phyloP scores from a whole-genome alignment of 371 early-diverging fungal genomes.

The Mucor saturninus region DNA sequence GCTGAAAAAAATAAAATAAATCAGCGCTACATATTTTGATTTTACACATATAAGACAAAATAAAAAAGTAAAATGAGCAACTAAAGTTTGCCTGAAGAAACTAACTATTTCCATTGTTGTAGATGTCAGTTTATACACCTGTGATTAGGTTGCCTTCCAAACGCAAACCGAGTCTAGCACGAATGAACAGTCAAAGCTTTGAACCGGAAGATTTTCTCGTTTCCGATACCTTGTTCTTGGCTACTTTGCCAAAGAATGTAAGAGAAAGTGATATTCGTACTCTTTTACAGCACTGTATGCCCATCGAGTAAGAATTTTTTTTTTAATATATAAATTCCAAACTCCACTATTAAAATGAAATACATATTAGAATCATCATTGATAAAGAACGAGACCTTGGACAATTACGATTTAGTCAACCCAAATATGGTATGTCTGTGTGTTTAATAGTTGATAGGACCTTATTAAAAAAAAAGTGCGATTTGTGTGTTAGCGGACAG shows the following conservation, averaged over 20 bases:
- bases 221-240: slow-evolving; percentile 46
- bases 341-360: slow-evolving; percentile 6
- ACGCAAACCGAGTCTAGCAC: slow-evolving; percentile 40
- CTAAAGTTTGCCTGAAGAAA: not conserved
- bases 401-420: slow-evolving; percentile 31
- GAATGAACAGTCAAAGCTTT: slow-evolving; percentile 9
- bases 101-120: not conserved
- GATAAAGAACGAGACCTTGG: slow-evolving; percentile 33
- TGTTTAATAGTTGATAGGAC: too few relatives aligned
- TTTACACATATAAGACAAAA: not conserved
- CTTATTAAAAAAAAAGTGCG: not conserved
- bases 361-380: slow-evolving; percentile 22
- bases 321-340: slow-evolving; percentile 8
- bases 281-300: slow-evolving; percentile 48
- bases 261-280: slow-evolving; percentile 44
- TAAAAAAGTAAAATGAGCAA: not conserved
- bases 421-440: slow-evolving; percentile 28
- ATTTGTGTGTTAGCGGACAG: slow-evolving; percentile 35
- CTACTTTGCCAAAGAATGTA: slow-evolving; percentile 35
- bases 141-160: slow-evolving; percentile 44
- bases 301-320: slow-evolving; percentile 42
- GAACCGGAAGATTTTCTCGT: slow-evolving; percentile 40
- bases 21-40: not conserved
- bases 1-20: not conserved
- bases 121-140: slow-evolving; percentile 45